Percentiles rank a stretch among this genome's conserved stretches.
Conservation (phyloP, 2,329 filamentous ascomycete species). For the Dothistroma septosporum region DNA sequence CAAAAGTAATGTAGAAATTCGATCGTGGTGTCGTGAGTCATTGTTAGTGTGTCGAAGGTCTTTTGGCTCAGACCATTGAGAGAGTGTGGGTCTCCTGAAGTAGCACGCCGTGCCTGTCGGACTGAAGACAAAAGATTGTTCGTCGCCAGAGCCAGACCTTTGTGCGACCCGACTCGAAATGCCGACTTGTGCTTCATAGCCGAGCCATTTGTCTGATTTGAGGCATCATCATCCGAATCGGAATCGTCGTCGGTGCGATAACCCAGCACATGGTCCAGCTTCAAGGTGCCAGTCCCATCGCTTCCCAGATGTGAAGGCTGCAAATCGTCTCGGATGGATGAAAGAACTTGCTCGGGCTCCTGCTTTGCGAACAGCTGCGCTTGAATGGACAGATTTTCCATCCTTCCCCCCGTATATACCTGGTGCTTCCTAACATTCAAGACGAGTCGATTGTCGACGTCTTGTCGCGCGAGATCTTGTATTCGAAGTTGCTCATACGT, state of each 20-base stretch:
- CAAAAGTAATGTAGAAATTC: constrained; percentile 99
- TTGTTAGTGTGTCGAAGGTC: constrained; percentile 59
- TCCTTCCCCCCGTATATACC: constrained; percentile 64
- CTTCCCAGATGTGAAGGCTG: constrained; percentile 39
- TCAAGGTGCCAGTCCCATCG: constrained; percentile 33
- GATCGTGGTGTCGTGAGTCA: constrained; percentile 86
- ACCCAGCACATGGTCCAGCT: constrained; percentile 60
- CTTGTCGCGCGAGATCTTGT: constrained; percentile 71
- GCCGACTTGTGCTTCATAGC: constrained; percentile 40
- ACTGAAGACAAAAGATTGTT: constrained; percentile 64
- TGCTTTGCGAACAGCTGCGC: constrained; percentile 63
- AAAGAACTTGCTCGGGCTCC: constrained; percentile 64
- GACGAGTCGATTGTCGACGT: constrained; percentile 70
- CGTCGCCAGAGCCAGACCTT: constrained; percentile 61
- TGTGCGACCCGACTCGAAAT: constrained; percentile 63
- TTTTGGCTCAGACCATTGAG: constrained; percentile 37
- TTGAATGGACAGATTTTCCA: constrained; percentile 44
- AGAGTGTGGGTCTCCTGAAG: constrained; percentile 25
- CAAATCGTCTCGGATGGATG: constrained; percentile 61
- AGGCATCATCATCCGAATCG: constrained; percentile 53
- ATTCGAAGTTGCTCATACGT: constrained; percentile 72
- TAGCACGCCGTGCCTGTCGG: constrained; percentile 42
- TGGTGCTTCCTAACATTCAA: constrained; percentile 86
- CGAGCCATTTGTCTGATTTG: constrained; percentile 22
- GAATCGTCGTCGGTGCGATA: constrained; percentile 62